A percentile compares a stretch with the other conserved stretches of the same genome.
Evolutionary conservation across 75 land plant species (phyloP).

Genomic region (Pseudotsuga menziesii): DNA sequence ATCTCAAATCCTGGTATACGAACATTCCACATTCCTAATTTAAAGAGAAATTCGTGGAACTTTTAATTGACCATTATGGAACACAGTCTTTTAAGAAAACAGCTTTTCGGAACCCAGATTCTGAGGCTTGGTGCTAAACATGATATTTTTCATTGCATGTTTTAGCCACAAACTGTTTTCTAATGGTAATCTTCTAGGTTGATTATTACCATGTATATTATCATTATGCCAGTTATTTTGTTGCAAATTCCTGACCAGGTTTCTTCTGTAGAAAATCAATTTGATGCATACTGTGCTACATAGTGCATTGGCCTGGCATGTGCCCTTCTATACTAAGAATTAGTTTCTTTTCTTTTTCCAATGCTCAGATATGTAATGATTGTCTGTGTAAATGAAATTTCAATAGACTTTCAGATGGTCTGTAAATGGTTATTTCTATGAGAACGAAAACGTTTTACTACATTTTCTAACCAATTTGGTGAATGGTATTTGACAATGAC

Average conservation of each 20-base stretch:
- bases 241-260: neutral
- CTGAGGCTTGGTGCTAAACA: too few species aligned
- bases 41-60: too few species aligned
- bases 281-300: too few species aligned
- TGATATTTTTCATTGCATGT: too few species aligned
- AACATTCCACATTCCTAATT: too few species aligned
- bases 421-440: neutral
- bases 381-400: neutral
- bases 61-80: too few species aligned
- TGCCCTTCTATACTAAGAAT: neutral
- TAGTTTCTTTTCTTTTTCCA: neutral
- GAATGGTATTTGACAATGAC: constrained; percentile 4
- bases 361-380: neutral
- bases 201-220: neutral
- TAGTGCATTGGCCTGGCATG: neutral
- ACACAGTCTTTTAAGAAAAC: too few species aligned
- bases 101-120: too few species aligned
- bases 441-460: neutral
- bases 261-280: neutral
- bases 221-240: neutral
- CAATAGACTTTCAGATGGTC: too few species aligned
- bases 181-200: neutral
- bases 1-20: too few species aligned
- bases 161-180: too few species aligned
- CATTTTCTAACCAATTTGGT: neutral